Base-by-base conservation (phyloP, 2,329 filamentous ascomycete species). In the Diaporthe citri region DNA sequence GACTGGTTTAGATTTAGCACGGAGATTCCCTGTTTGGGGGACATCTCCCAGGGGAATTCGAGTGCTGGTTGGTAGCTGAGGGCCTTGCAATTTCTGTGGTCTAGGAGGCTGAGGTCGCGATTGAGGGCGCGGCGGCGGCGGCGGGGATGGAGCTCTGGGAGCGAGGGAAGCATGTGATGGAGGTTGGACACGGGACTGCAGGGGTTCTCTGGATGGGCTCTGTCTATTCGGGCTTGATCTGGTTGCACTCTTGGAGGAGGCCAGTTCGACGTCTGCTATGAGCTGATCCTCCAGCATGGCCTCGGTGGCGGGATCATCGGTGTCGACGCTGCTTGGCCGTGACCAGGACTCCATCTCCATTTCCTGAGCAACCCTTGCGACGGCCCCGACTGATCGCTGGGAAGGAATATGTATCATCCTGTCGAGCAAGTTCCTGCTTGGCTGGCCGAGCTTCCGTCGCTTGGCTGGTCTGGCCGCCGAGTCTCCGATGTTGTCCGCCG, bases 321-420 rank as follows among this genome's bases (percentile, higher is more conserved):
- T 66, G 28, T 74, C 70, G 52, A 73, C 39, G 13, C 74, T 76
- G 70, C 64, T 75, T 41, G 73, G 69, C 46, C 72, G 43, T 15
- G 74, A 73, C 22, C 52, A 55, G 8, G 56, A 64, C 31, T 73
- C 74, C 43, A 28, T 43, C 5, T 46, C 71, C 9, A 74, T 20
- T 13, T 60, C 46, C 52, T 67, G 71, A 25, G 74, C 62, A 28
- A 74, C n/a, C 34, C 36, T 74, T 36, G 72, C 67, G 13, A 62
- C 28, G 3, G 72, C 46, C 7, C 39, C 51, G n/a, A 41, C 20
- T 17, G 57, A 25, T n/a, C 20, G 59, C 66, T 60, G 74, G 34
- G 41, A 36, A 69, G 66, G 51, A 62, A 64, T 48, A 13, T 51
- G 36, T 43, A 43, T 74, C 52, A 60, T 69, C 46, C 43, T 52